Conservation (phyloP, 129 eudicot genomes). For the Helianthus annuus region HanXRQr2.0-SUNRISE NC_035447.2:7529277-7529776, state of each 20-base stretch:
- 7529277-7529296: not conserved
- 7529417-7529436: constrained; percentile 1
- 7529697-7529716: constrained; percentile 62
- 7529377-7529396: not conserved
- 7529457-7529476: constrained; percentile 14
- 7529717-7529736: constrained; percentile 59
- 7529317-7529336: not conserved
- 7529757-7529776: constrained; percentile 67
- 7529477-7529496: constrained; percentile 2
- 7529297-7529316: not conserved
- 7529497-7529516: constrained; percentile 7
- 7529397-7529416: not conserved
- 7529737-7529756: constrained; percentile 68
- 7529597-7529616: constrained; percentile 40
- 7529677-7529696: constrained; percentile 64
- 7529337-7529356: not conserved
- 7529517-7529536: constrained; percentile 23
- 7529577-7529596: not conserved
- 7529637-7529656: constrained; percentile 50
- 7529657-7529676: constrained; percentile 66
- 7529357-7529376: not conserved
- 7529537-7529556: not conserved
- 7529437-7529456: not conserved
- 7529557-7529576: not conserved
- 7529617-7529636: constrained; percentile 42